phyloP scores from a whole-genome alignment of 2,329 filamentous ascomycete species.

The Phaeoacremonium minimum region DNA sequence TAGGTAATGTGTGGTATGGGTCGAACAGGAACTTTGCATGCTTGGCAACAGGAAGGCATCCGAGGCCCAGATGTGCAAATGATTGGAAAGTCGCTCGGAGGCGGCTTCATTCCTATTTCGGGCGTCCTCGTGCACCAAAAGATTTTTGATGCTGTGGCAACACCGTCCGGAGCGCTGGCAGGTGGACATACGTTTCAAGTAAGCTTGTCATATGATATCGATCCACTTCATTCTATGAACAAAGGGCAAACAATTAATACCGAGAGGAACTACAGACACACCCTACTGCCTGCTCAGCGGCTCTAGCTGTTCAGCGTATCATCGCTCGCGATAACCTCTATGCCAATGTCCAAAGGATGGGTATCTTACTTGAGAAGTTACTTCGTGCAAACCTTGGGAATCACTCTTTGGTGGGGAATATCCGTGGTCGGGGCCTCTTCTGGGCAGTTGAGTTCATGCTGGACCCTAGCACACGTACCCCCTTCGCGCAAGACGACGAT shows the following conservation, averaged over 20 bases:
- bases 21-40: not conserved
- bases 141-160: not conserved
- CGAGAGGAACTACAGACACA: not conserved
- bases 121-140: constrained; percentile 1
- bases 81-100: constrained; percentile 1
- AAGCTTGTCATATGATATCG: no score
- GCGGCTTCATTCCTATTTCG: not conserved
- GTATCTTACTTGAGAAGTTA: not conserved
- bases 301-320: not conserved
- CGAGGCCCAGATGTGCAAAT: not conserved
- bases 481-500: not conserved
- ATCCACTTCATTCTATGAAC: no score
- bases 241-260: no score
- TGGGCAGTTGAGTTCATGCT: not conserved
- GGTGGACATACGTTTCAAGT: not conserved
- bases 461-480: not conserved
- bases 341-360: not conserved
- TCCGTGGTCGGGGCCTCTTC: constrained; percentile 1
- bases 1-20: constrained; percentile 1
- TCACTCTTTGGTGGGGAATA: not conserved
- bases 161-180: not conserved
- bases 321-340: not conserved
- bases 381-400: not conserved
- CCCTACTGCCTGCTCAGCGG: not conserved
- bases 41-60: constrained; percentile 1